Evolutionary conservation across 805 yeast genomes (phyloP), one percentile per base, ranked within the genome.

Genomic region (Pichia cephalocereana): DNA sequence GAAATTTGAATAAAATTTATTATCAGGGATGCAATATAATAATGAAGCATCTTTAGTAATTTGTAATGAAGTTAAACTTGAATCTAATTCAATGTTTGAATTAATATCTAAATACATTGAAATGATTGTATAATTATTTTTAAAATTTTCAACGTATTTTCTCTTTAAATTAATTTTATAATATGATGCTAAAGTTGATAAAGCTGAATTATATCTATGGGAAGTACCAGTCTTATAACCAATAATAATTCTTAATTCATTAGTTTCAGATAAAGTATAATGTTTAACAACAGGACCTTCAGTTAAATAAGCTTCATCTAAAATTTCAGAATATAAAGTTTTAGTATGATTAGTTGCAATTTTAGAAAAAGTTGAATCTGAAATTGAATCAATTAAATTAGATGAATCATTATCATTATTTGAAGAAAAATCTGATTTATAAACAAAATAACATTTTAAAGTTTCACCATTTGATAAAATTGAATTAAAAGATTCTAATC

Each of bases 241-340:
- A 59, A 93, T 84, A 44, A 93, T 79, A 51, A 91, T 80, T 62
- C 98, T 76, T 62, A 85, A 83, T 67, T 91, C 98, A 51, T 83
- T 83, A 10, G 83, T 73, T 54, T 83, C 83, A 57, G 86, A 88
- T 48, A 86, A 73, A 50, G 91, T 83, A 58, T 81, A 83, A 61
- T 88, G 86, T 67, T 83, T 90, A 60, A 93, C 88, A 28, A 89
- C 95, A 18, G 98, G 97, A 49, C 98, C 98, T 45, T 88, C 82
- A 52, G 91, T 80, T 51, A 70, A 69, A 48, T 76, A 72, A n/a
- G 82, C 89, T 58, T 82, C 77, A 44, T 71, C 65, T 62, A 90
- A 80, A 49, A 91, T 75, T 44, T 79, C 80, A 45, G 83, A 76
- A 66, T 91, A 91, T 43, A 89, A 70, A 49, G 71, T 67, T 66